Base-by-base conservation (phyloP, 352 stramenopile genomes). In the Globisporangium cederbergense region DNA sequence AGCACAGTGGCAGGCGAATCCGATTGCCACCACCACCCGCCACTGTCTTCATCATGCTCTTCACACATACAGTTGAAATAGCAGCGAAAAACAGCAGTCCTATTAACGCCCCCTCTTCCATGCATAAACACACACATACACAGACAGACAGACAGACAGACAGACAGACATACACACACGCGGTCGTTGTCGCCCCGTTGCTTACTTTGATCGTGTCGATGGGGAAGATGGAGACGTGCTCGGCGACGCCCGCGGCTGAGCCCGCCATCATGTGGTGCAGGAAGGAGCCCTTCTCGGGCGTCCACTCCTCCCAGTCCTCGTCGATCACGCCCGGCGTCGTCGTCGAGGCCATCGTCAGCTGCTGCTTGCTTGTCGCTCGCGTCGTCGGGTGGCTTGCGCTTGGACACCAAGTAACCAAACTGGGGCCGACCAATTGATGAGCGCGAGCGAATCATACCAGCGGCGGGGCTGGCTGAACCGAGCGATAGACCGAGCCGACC, bases 181-280 rank as follows among this genome's bases (percentile, higher is more conserved):
- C 28, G 8, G 2, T 25, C 14, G 32, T 36, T 36, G 32, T 36
- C 32, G 32, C 7, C 32, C 32, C 32, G 20, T 46, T 4, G 62
- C 66, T 36, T 67, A 93, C 84, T 67, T 95, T 95, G 62, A 95
- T 78, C 1, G 86, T 95, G 70, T 95, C 86, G 64, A 98, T 91
- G 20, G 98, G 98, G 79, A 99, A 99, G 60, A 99, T 97, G 43
- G 97, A 88, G 32, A 97, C 91, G 77, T 99, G 97, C 80, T 99
- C 98, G 14, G 95, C 91, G 42, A 99, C 91, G 57, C 98, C 98
- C 7, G 97, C 97, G 51, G 96, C 80, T 40, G 89, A 98, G 18
- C 96, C 96, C 14, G 96, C 96, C 18, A 98, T 67, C 77, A 97
- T 98, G 78, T 99, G 97, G 66, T 97, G 78, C 62, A 91, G 73